These are phyloP conservation scores for Abrus pulchellus DNA, from an alignment of 306 rosid species.

Conservation along the genomic window DNA sequence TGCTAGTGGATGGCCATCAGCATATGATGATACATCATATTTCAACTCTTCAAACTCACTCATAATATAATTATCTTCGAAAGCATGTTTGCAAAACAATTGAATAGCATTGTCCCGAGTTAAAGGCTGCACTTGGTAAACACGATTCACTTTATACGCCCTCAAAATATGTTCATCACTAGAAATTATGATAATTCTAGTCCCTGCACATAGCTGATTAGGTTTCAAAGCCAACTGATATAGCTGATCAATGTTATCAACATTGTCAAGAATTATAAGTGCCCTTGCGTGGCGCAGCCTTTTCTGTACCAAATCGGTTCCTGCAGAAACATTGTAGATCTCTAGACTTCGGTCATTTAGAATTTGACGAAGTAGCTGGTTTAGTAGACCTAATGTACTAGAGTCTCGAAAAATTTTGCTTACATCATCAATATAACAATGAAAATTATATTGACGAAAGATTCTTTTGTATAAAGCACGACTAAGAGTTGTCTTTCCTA, in stretches of 20 bases:
- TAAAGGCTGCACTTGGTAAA: background rate
- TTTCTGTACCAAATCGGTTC: background rate
- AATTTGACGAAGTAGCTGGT: background rate
- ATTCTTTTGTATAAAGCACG: background rate
- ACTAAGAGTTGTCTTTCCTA: slow-evolving; percentile 36
- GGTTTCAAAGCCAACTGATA: background rate
- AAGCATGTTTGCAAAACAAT: background rate
- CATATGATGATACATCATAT: background rate
- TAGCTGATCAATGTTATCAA: slow-evolving; percentile 14
- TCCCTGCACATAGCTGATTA: background rate
- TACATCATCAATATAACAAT: slow-evolving; percentile 16
- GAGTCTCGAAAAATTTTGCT: background rate
- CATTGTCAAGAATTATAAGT: slow-evolving; percentile 33
- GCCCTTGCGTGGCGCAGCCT: background rate
- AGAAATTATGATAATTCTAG: no score
- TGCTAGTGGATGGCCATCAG: slow-evolving; percentile 27
- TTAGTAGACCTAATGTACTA: background rate
- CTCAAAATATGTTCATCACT: no score
- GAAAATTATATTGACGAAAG: background rate
- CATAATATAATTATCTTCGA: background rate
- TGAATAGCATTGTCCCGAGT: background rate
- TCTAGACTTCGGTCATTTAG: background rate
- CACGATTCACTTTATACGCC: no score
- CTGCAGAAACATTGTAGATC: background rate
- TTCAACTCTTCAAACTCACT: background rate